phyloP scores from a whole-genome alignment of 805 yeast species.

The Starmerella sirachaensis region DNA sequence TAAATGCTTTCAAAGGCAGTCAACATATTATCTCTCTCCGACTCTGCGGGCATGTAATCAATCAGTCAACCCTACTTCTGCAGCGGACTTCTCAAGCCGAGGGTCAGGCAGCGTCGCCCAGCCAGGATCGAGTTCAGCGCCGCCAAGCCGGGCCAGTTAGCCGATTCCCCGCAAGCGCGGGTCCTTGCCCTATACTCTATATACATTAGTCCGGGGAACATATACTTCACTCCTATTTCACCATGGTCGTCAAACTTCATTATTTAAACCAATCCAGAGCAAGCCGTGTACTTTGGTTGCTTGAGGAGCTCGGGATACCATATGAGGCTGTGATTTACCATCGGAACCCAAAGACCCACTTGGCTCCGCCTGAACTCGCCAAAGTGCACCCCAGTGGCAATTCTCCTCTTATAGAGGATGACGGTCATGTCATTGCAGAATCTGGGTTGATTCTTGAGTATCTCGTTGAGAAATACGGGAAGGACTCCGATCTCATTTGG shows the following conservation, averaged over 20 bases:
- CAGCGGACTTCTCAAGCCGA: too few relatives aligned
- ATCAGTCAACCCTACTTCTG: too few relatives aligned
- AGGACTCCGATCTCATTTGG: constrained; percentile 31
- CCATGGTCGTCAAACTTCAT: constrained; percentile 16
- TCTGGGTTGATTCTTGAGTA: constrained; percentile 48
- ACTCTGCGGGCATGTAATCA: too few relatives aligned
- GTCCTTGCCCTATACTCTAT: too few relatives aligned
- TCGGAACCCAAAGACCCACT: constrained; percentile 35
- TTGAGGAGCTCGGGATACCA: constrained; percentile 47
- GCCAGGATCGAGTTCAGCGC: too few relatives aligned
- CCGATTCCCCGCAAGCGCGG: too few relatives aligned
- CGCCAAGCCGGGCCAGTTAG: too few relatives aligned
- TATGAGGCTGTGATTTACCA: constrained; percentile 44
- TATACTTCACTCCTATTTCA: too few relatives aligned
- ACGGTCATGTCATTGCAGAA: constrained; percentile 39
- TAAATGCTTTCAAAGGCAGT: too few relatives aligned
- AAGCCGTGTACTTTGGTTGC: constrained; percentile 48
- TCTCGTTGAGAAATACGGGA: constrained; percentile 41
- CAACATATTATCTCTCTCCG: too few relatives aligned
- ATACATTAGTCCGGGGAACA: too few relatives aligned
- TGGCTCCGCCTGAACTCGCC: constrained; percentile 40
- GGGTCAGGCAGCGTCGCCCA: too few relatives aligned
- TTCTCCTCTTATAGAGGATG: constrained; percentile 45
- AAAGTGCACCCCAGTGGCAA: constrained; percentile 53
- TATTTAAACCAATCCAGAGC: constrained; percentile 44